These are phyloP conservation scores for Suillus discolor DNA, from an alignment of 768 basidiomycete genomes.

Conservation along the genomic window DNA sequence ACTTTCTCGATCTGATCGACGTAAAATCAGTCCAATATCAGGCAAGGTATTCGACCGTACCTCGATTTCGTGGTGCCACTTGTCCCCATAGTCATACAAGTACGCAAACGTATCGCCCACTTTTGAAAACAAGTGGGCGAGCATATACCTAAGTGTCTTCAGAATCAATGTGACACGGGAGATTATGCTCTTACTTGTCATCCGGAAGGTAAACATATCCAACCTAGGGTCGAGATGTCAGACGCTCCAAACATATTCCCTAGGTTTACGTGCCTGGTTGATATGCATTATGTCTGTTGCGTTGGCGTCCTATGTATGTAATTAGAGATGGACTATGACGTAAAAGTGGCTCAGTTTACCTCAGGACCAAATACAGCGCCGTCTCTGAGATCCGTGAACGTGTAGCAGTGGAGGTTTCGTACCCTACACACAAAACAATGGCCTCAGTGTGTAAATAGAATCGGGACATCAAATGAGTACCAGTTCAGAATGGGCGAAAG, in stretches of 20 bases:
- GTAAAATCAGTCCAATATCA: neutral
- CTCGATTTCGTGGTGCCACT: conserved; percentile 34
- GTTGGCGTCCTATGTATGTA: conserved; percentile 19
- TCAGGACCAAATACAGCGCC: conserved; percentile 35
- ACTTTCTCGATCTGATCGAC: conserved; percentile 27
- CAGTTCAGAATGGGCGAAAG: conserved; percentile 38
- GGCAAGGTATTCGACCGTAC: conserved; percentile 16
- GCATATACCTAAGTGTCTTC: conserved; percentile 18
- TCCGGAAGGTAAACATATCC: conserved; percentile 34
- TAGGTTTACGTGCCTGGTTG: conserved; percentile 16
- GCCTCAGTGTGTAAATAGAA: conserved; percentile 3
- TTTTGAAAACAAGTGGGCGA: conserved; percentile 32
- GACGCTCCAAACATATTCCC: neutral
- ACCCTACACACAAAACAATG: conserved; percentile 14
- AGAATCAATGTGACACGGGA: neutral
- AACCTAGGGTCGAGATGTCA: conserved; percentile 18
- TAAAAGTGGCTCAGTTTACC: conserved; percentile 16
- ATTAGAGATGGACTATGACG: neutral
- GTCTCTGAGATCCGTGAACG: conserved; percentile 38
- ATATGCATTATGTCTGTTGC: conserved; percentile 26
- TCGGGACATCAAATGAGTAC: conserved; percentile 12
- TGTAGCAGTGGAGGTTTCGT: conserved; percentile 35
- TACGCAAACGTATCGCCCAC: conserved; percentile 35
- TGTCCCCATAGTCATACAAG: conserved; percentile 38
- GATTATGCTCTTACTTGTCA: conserved; percentile 17